Base-by-base conservation (phyloP, 768 basidiomycete species). In the Trametes elegans region DNA sequence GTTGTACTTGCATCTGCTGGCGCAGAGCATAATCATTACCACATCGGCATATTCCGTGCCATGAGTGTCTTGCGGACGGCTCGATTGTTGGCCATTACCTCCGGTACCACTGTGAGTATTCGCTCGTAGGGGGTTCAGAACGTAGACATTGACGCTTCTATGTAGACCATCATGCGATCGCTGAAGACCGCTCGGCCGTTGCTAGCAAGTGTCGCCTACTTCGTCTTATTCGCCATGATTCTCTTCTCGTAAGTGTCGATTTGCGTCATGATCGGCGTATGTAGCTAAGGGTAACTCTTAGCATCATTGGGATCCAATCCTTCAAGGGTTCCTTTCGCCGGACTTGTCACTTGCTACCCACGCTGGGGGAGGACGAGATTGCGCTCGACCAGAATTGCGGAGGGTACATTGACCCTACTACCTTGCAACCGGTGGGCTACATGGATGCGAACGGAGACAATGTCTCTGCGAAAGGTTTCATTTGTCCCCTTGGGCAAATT, bases 261-360 rank as follows among this genome's bases (percentile, higher is more conserved):
- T 8, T 7, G 13, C 14, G 16, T 7, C 14, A 18, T 7, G 4
- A 35, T 48, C 21, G 8, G 26, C 24, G 24, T 19, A 35, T 43
- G 34, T 29, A 11, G 18, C 14, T 3, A 5, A 6, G 19, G 3
- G 10, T 24, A 28, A 2, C 58, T n/a, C n/a, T n/a, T n/a, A 90
- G 91, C 3, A 89, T 98, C 64, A 89, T 97, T 53, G 95, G 96
- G n/a, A 82, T 97, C 1, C 93, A 98, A 62, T 83, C 90, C 0
- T 99, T 99, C 76, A 84, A 87, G 53, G 93, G 93, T 1, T 94
- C 92, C 1, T 75, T 90, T 36, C 76, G 85, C 16, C 80, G 88
- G 7, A 77, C 76, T 1, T 90, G 88, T 62, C 73, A 78, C 42
- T 72, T 90, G 35, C 62, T 68, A 16, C 76, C 85, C 3, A 77